These are phyloP conservation scores for Boletus tylopilopsis DNA, from an alignment of 768 basidiomycete genomes.

Conservation along the genomic window DNA sequence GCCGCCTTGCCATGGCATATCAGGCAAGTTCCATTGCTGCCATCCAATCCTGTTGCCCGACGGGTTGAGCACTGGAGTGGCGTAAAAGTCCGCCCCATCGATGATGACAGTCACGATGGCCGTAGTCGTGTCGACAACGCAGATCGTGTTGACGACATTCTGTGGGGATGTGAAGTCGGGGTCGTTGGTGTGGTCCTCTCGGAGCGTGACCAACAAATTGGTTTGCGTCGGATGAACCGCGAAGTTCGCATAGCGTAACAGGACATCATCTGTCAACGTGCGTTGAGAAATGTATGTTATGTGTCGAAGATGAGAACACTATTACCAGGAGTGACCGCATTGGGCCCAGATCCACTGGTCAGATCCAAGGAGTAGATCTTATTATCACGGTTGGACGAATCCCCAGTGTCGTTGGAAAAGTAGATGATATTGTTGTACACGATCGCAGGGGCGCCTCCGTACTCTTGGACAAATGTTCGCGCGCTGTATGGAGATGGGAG, in stretches of 20 bases:
- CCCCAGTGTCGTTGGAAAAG: conserved; percentile 49
- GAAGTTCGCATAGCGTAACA: conserved; percentile 48
- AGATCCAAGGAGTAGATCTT: conserved; percentile 41
- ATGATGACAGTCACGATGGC: conserved; percentile 39
- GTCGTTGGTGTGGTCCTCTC: conserved; percentile 61
- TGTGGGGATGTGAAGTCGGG: conserved; percentile 29
- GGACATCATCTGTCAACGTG: conserved; percentile 13
- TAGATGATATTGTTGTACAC: conserved; percentile 46
- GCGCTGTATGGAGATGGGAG: conserved; percentile 51
- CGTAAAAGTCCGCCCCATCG: conserved; percentile 65
- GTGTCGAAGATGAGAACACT: background rate
- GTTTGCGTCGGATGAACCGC: conserved; percentile 48
- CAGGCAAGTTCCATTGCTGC: conserved; percentile 61
- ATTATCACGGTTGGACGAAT: conserved; percentile 27
- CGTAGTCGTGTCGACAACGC: conserved; percentile 45
- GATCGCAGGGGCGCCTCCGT: conserved; percentile 60
- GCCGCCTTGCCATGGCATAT: conserved; percentile 66
- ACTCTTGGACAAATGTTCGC: conserved; percentile 58
- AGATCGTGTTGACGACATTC: conserved; percentile 45
- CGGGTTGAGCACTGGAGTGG: conserved; percentile 49
- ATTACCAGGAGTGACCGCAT: conserved; percentile 51
- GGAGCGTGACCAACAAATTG: conserved; percentile 50
- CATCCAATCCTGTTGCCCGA: conserved; percentile 54
- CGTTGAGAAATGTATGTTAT: background rate
- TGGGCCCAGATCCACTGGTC: too few species aligned